Evolutionary conservation across 202 grass and related monocot genomes (phyloP).

Genomic region (Thinopyrum obtusiflorum): DNA sequence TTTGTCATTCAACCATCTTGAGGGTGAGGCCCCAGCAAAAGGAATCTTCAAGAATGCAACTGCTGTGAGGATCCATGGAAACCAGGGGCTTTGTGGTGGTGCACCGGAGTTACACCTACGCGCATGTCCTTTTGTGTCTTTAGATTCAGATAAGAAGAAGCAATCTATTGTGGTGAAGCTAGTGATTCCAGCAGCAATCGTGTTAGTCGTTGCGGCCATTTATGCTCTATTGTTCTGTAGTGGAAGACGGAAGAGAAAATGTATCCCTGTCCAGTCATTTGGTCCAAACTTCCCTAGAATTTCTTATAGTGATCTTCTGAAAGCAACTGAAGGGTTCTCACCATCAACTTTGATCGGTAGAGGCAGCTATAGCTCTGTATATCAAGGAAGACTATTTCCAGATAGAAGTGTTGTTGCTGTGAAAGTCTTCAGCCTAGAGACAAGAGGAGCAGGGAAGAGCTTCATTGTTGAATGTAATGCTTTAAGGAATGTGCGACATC

Average conservation of each 20-base stretch:
- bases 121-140: neutral
- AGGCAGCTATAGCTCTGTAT: slow-evolving; percentile 23
- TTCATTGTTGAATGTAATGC: slow-evolving; percentile 17
- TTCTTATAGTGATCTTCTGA: slow-evolving; percentile 3
- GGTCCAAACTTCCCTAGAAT: neutral
- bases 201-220: neutral
- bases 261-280: neutral
- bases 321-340: slow-evolving; percentile 2
- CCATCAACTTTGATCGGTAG: neutral
- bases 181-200: neutral
- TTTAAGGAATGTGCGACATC: neutral
- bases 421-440: slow-evolving; percentile 15
- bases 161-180: neutral
- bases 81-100: slow-evolving; percentile 6
- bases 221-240: neutral
- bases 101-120: neutral
- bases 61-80: neutral
- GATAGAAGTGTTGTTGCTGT: neutral
- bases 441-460: neutral
- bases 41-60: slow-evolving; percentile 8
- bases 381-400: neutral
- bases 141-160: neutral
- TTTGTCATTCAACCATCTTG: slow-evolving; percentile 39
- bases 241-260: neutral
- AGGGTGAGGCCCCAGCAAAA: slow-evolving; percentile 20